phyloP scores from a whole-genome alignment of 169 alveolate species.

The Eimeria tenella region DNA sequence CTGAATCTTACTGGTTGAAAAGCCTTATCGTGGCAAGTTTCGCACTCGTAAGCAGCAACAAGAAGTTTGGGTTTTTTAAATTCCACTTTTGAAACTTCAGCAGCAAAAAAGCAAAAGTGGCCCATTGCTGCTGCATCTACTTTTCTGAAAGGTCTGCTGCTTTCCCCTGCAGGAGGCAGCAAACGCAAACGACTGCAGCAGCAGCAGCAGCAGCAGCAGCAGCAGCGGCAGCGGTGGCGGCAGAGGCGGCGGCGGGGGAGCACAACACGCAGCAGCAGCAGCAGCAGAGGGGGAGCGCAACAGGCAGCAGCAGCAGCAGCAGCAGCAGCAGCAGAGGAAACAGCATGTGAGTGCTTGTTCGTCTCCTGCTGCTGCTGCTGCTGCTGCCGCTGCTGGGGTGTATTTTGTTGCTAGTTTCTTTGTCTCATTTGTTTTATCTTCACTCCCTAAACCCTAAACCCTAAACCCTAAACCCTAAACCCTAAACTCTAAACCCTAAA shows the following conservation, averaged over 20 bases:
- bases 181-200: conserved; percentile 47
- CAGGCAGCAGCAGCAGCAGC: neutral
- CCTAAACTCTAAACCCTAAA: neutral
- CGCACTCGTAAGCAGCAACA: conserved; percentile 79
- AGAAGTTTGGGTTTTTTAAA: conserved; percentile 54
- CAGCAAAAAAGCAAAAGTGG: conserved; percentile 50
- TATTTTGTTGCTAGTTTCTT: neutral
- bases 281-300: neutral
- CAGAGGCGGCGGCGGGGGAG: no score
- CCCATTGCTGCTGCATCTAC: conserved; percentile 53
- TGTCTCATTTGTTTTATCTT: neutral
- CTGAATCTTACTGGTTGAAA: conserved; percentile 54
- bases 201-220: neutral
- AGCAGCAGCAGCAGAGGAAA: neutral
- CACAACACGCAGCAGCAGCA: no score
- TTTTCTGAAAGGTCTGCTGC: conserved; percentile 45
- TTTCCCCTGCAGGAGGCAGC: conserved; percentile 43
- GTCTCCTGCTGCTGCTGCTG: neutral
- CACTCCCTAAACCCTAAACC: neutral
- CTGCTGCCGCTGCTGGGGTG: neutral
- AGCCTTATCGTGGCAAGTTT: conserved; percentile 71
- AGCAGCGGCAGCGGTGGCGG: no score
- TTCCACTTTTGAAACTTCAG: conserved; percentile 65
- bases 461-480: neutral
- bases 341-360: neutral